A percentile compares a stretch with the other conserved stretches of the same genome.
These are phyloP conservation scores for Lactarius hengduanensis DNA, from an alignment of 768 basidiomycete species.

Conservation along the genomic window DNA sequence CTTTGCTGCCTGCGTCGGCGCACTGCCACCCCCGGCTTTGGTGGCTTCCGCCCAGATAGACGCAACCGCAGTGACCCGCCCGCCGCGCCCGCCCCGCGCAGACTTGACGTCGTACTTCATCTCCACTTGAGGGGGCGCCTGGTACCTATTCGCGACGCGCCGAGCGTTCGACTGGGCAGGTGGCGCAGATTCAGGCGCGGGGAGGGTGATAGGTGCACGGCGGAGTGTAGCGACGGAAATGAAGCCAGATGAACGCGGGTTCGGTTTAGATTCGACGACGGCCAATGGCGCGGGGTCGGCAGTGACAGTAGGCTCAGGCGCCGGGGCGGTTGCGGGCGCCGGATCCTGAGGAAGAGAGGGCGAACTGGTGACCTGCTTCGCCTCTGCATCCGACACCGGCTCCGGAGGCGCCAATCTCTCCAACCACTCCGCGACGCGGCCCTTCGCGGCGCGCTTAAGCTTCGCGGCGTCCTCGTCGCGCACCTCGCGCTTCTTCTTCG, in stretches of 20 bases:
- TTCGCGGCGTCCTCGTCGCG: slow-evolving; percentile 41
- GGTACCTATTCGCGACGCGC: background rate
- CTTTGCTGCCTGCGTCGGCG: slow-evolving; percentile 17
- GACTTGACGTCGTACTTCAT: slow-evolving; percentile 74
- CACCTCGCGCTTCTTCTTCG: slow-evolving; percentile 17
- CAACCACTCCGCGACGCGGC: slow-evolving; percentile 77
- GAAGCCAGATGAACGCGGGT: slow-evolving; percentile 77
- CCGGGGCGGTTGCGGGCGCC: no score
- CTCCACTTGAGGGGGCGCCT: slow-evolving; percentile 39
- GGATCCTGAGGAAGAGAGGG: background rate
- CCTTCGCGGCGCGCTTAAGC: slow-evolving; percentile 53
- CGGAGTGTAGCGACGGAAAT: slow-evolving; percentile 60
- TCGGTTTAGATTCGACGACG: slow-evolving; percentile 35
- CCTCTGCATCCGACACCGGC: background rate
- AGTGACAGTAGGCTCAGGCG: background rate
- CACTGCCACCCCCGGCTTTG: background rate
- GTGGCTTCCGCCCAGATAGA: slow-evolving; percentile 60
- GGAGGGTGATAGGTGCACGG: slow-evolving; percentile 18
- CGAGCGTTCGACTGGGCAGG: background rate
- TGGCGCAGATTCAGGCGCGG: background rate
- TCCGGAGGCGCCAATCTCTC: slow-evolving; percentile 60
- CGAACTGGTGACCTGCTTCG: background rate
- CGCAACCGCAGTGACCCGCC: slow-evolving; percentile 68
- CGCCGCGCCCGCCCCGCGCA: slow-evolving; percentile 74
- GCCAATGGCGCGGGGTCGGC: background rate